Conservation (phyloP, 768 basidiomycete species). For the Boletus vinaceobasis region DNA sequence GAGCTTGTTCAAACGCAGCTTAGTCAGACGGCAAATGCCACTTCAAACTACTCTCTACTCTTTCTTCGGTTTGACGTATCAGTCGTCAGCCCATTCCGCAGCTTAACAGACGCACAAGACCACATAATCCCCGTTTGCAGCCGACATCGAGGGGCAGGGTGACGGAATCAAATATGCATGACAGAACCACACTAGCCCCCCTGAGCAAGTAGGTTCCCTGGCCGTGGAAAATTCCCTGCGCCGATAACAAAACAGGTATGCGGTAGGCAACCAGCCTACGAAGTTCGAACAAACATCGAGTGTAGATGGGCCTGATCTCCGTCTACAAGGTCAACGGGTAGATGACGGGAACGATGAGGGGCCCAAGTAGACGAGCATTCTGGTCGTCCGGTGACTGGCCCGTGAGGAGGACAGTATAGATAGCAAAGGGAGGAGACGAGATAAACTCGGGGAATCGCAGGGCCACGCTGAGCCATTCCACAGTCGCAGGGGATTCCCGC, state of each 20-base stretch:
- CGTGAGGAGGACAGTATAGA: background rate
- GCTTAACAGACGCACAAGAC: background rate
- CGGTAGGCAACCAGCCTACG: too few species aligned
- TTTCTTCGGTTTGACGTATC: background rate
- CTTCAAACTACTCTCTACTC: background rate
- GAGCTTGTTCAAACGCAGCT: slow-evolving; percentile 7
- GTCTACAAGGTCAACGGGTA: too few species aligned
- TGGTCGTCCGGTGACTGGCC: background rate
- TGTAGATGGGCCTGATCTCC: too few species aligned
- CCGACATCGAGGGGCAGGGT: background rate
- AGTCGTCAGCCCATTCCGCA: background rate
- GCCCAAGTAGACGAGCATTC: too few species aligned
- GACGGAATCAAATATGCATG: background rate
- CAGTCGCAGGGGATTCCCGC: background rate
- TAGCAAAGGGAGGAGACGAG: background rate
- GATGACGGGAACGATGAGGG: too few species aligned
- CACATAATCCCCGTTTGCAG: background rate
- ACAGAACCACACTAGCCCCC: background rate
- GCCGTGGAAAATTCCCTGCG: background rate
- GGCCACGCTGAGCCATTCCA: background rate
- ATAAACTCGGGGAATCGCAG: background rate
- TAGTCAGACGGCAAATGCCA: slow-evolving; percentile 33
- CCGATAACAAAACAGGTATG: too few species aligned
- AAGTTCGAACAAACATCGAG: too few species aligned
- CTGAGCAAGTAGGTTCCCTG: background rate